A percentile compares a stretch with the other conserved stretches of the same genome.
phyloP scores from a whole-genome alignment of 345 rosid species.

The Syzygium grande region DNA sequence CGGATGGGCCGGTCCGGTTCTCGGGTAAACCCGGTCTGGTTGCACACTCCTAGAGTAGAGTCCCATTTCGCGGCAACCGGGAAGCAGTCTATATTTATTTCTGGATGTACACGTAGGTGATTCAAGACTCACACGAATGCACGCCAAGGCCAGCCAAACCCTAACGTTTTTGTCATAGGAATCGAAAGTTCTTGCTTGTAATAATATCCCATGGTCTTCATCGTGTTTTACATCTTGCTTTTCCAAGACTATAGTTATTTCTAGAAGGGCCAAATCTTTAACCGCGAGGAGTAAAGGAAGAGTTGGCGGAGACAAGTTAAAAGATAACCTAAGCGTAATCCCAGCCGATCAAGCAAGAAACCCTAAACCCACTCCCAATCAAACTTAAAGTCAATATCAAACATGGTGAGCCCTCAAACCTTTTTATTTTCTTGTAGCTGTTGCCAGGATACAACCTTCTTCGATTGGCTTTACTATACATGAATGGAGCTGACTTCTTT shows the following conservation, averaged over 20 bases:
- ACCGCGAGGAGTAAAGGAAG: not conserved
- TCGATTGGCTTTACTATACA: not conserved
- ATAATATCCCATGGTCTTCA: not conserved
- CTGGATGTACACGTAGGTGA: not conserved
- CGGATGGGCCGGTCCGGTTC: too few relatives aligned
- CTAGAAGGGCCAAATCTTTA: not conserved
- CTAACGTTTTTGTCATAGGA: not conserved
- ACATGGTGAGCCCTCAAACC: not conserved
- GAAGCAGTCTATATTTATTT: not conserved
- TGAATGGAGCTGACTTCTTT: too few relatives aligned
- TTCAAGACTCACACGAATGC: not conserved
- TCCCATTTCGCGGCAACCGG: not conserved
- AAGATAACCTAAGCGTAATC: not conserved
- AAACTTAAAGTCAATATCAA: not conserved
- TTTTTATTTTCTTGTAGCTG: not conserved
- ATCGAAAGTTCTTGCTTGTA: not conserved
- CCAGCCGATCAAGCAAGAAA: too few relatives aligned
- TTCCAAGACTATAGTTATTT: not conserved
- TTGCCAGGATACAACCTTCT: not conserved
- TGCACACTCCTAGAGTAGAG: too few relatives aligned
- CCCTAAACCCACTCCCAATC: not conserved
- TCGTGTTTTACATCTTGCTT: not conserved
- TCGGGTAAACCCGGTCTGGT: too few relatives aligned
- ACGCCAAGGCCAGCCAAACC: not conserved
- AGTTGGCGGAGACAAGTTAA: not conserved